Evolutionary conservation across 1,284 basidiomycete genomes (phyloP), one percentile per base, ranked within the genome.

Genomic region (Ceratobasidium sp.): DNA sequence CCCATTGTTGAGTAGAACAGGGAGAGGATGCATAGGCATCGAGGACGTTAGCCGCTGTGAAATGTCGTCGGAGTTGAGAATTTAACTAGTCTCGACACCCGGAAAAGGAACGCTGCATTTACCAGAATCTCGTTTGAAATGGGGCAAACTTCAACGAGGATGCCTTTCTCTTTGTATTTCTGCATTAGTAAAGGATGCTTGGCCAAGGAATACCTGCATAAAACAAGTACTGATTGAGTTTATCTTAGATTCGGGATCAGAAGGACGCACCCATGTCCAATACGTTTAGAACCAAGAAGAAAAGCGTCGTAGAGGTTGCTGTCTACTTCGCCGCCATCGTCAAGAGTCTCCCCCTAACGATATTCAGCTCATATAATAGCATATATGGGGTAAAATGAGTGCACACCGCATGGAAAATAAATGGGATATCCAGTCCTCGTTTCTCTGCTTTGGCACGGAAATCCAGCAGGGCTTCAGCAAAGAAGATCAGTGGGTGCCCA

Each of bases 391-490:
- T 12, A 50, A 54, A n/a, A 12, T 23, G 1, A 33, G 27, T 7
- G 30, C 69, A 3, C 46, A 93, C 94, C 0, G 92, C 93, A 81
- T 95, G 94, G 80, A 95, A 90, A 64, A 95, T 88, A 83, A 93
- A 94, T 0, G 94, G 94, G 38, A 95, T 89, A 38, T 91, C 88
- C 1, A 95, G 80, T 0, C 89, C 88, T 64, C 89, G 85, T 77
- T 90, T 89, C 70, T 88, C 86, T 79, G 90, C 88, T 48, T 88
- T 87, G 70, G 88, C 84, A 55, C 87, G 85, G 85, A 94, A 94
- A 41, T 85, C 85, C 6, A 92, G 84, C 20, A 95, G 86, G 18
- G 89, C 87, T 46, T 89, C 88, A 35, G 91, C 82, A 82, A 94
- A 95, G 81, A 91, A 86, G 12, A 87, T 88, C 41, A 94, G 86